Base-by-base conservation (phyloP, 1,139 yeast genomes). In the Schwanniomyces etchellsii region DNA sequence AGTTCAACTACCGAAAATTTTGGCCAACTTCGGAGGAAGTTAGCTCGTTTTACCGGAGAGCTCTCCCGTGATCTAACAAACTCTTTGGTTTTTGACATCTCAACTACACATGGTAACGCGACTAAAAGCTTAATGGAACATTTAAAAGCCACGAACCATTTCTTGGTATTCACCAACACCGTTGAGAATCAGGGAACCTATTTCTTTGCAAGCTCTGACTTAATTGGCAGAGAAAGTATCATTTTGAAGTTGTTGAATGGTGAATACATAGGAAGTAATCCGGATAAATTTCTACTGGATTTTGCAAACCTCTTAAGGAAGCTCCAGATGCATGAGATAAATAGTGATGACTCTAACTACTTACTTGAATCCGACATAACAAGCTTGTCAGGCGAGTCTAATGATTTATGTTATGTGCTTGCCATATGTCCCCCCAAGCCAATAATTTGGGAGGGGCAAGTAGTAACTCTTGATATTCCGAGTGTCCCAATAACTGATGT, bases 381-480 rank as follows among this genome's bases (percentile, higher is more conserved):
- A n/a, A 7, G 9, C 7, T 18, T 18, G 21, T 7, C 47, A 5
- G 55, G 55, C 26, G 44, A 56, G 0, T 57, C 57, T 18, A 6
- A 11, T 9, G 70, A 63, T 14, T 53, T 60, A 32, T 79, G 85
- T 0, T 86, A 86, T 43, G 71, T 88, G 11, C 48, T 89, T 21
- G 81, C 89, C 0, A 59, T 88, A 14, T 79, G 85, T 45, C 91
- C 95, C 2, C 73, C 81, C 10, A 85, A 84, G 45, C 94, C 96
- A 0, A 72, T 89, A 50, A 77, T 84, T 17, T 89, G 97, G 97
- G 91, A 84, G 40, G 97, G 97, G 2, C 70, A 73, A 15, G 79
- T 82, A 38, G 72, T 81, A 21, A 73, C 76, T 30, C 52, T 84
- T 12, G 71, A 74, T 14, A 55, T 79, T 25, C 62, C 63, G 24